Base-by-base conservation (phyloP, 129 eudicot species). In the Logfia minima region DNA sequence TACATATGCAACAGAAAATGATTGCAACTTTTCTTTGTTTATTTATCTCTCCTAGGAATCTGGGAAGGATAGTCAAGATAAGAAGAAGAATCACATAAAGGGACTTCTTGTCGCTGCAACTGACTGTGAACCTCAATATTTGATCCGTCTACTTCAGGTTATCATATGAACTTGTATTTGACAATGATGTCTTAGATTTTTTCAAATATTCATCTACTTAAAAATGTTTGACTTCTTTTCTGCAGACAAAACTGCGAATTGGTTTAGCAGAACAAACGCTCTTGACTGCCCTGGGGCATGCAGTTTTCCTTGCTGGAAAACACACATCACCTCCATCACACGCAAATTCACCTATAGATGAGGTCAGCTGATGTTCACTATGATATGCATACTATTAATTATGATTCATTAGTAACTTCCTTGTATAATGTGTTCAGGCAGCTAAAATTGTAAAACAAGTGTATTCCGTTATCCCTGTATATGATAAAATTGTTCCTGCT, bases 111-210 rank as follows among this genome's bases (percentile, higher is more conserved):
- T 93, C 35, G 97, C 98, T 18, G 97, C 93, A 66, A 89, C 95
- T 60, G 97, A 93, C 67, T 93, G 92, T 59, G 98, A 93, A 83
- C 96, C 98, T 75, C 88, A 80, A 63, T 93, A 88, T 82, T 68
- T 93, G 82, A 90, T 93, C 58, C 98, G 98, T 78, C 70, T 90
- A 77, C 98, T 93, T 79, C 98, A 93, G 96, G 98, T 93, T 59
- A 35, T 60, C 13, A 58, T 23, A 63, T 58, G 8, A 41, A 6
- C 8, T 4, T 35, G 19, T 69, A 17, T 32, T 7, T 74, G 41
- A 37, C 64, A 68, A 24, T 22, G 24, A 60, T 35, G 37, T 41
- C 3, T 56, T 79, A 18, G 32, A 62, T 41, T 62, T 69, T 69
- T 71, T 64, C 81, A 28, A 31, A 75, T 48, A 31, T 17, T 61